These are phyloP conservation scores for Escovopsis sp. DNA, from an alignment of 2,329 filamentous ascomycete species.

Conservation along the genomic window DNA sequence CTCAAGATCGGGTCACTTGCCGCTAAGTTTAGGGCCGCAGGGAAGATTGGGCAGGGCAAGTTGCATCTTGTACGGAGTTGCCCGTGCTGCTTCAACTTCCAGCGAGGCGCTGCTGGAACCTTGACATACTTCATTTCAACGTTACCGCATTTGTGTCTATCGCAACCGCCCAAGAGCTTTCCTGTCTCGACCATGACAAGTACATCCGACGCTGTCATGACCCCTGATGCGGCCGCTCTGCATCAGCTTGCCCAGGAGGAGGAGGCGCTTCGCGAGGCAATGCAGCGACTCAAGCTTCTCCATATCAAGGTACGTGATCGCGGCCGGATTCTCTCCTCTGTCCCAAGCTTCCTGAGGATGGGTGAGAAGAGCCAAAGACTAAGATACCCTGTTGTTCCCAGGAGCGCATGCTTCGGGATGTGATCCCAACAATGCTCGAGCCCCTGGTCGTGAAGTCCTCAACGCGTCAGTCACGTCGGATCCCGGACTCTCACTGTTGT, in stretches of 20 bases:
- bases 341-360: no score
- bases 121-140: no score
- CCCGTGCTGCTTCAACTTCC: no score
- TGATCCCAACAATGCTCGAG: constrained; percentile 25
- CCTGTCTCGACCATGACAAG: not conserved
- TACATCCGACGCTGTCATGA: constrained; percentile 7
- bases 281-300: constrained; percentile 36
- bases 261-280: constrained; percentile 30
- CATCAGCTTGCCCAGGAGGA: constrained; percentile 28
- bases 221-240: constrained; percentile 9
- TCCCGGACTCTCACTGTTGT: no score
- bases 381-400: no score
- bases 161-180: not conserved
- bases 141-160: no score
- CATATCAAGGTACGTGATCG: constrained; percentile 32
- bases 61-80: no score
- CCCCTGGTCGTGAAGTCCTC: constrained; percentile 34
- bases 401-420: constrained; percentile 20
- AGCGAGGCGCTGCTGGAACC: no score
- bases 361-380: no score
- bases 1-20: not conserved
- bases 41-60: no score
- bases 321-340: no score
- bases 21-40: no score
- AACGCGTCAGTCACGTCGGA: constrained; percentile 28